Evolutionary conservation across 2,329 filamentous ascomycete genomes (phyloP), one percentile per base, ranked within the genome.

Genomic region (Nothophoma quercina): DNA sequence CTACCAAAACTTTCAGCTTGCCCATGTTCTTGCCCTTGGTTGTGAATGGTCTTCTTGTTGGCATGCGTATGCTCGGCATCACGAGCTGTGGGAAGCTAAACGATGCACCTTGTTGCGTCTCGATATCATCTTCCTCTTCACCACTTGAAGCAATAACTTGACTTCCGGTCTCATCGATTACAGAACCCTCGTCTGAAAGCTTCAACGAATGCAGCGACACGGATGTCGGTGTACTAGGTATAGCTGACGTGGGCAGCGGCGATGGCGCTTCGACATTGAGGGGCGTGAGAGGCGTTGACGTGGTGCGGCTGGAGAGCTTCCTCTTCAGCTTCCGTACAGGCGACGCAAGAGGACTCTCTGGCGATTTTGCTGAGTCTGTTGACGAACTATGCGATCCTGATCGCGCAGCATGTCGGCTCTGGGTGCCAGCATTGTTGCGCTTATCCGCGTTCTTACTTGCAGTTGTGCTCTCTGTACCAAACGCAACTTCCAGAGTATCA

Each of bases 1-100:
- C 89, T 48, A 98, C 81, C 59, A 98, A 80, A n/a, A 98, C 79
- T 77, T 96, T 98, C 47, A 98, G 80, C 64, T 91, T 88, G 1
- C 93, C 93, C 71, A 98, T 84, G 26, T 83, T 83, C 76, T 89
- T 93, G 13, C 95, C 95, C 38, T 84, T 84, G n/a, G 89, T 86
- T 0, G 95, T 97, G 72, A 98, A 98, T 0, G 93, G 93, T 43
- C 92, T 84, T 41, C 95, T 86, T 55, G 86, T 89, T 3, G 95
- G 93, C 85, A 99, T 95, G 56, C 85, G 87, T 65, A 99, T 88
- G 68, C 92, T 96, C 5, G 95, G 95, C 95, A 99, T 99, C 55
- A 99, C 90, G n/a, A 99, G 83, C 73, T 98, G 93, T 19, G 89
- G 88, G 32, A 77, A 71, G 58, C 68, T 62, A 46, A 47, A 59